These are phyloP conservation scores for Ploettnerulaceae sp. DNA, from an alignment of 2,329 filamentous ascomycete species.

Conservation along the genomic window DNA sequence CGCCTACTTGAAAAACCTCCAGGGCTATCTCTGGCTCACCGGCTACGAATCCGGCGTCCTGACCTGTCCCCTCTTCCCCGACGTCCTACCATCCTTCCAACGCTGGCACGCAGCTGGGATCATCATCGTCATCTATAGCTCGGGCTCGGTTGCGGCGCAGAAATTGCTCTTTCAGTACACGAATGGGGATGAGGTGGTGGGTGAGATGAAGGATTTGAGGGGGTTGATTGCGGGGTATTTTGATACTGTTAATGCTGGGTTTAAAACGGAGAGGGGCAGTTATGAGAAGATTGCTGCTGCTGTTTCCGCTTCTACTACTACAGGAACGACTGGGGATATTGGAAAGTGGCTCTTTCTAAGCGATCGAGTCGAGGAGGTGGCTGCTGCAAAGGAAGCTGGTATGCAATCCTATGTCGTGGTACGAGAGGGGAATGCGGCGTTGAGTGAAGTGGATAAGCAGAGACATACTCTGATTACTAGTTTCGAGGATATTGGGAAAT, in stretches of 20 bases:
- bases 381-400: conserved; percentile 56
- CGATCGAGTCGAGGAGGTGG: conserved; percentile 69
- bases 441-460: conserved; percentile 45
- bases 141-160: conserved; percentile 74
- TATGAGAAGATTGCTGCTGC: conserved; percentile 44
- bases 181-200: conserved; percentile 38
- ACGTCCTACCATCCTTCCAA: conserved; percentile 61
- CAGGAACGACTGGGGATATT: conserved; percentile 38
- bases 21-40: conserved; percentile 72
- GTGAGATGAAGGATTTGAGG: conserved; percentile 48
- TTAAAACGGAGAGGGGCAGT: conserved; percentile 62
- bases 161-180: conserved; percentile 69
- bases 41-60: conserved; percentile 68
- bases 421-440: conserved; percentile 64
- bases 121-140: conserved; percentile 73
- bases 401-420: conserved; percentile 58
- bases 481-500: conserved; percentile 26
- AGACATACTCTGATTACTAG: conserved; percentile 26
- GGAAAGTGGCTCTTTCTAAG: conserved; percentile 70
- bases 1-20: conserved; percentile 71
- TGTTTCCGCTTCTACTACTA: not conserved
- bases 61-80: conserved; percentile 67
- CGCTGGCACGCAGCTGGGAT: conserved; percentile 52
- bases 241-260: conserved; percentile 75
- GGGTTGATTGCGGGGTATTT: conserved; percentile 62